Evolutionary conservation across 2,329 filamentous ascomycete genomes (phyloP), one percentile per base, ranked within the genome.

Genomic region (Colletotrichum sp.): DNA sequence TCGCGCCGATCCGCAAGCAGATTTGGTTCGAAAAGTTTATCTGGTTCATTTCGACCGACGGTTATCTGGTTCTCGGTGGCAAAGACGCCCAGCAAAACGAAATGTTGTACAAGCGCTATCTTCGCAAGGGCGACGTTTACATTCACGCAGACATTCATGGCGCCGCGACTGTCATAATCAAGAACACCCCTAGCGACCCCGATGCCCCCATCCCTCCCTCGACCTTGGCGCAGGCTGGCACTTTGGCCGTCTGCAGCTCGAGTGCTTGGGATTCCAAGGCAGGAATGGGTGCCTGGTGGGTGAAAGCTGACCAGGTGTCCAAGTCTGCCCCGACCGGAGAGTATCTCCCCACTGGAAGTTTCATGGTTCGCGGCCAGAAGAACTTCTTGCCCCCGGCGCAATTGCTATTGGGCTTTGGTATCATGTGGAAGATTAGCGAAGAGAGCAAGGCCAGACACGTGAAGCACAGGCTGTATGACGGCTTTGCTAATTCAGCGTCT

Each of bases 11-110:
- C 10, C 92, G 97, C 72, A 94, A 93, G 81, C 94, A 93, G 78
- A 91, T 96, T 80, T 99, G 97, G 97, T 99, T 98, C 79, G 97
- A 99, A 81, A 99, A 99, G 84, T 99, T 98, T 81, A 88, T 93
- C 32, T 99, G 95, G 90, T 99, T 99, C 85, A 91, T 99, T 79
- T 98, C 96, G 1, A 98, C 96, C 0, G 97, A 99, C 81, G 96
- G 96, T 6, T 98, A 99, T 83, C 90, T 99, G 7, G 95, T 99
- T 1, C 90, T 99, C 18, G 96, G 93, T 60, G 96, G 96, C 18
- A 95, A 95, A 77, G 97, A 99, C 86, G 91, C 93, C 3, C 94
- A 95, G 80, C 97, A 99, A 83, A 96, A 94, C 80, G 97, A 99
- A 83, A 93, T 96, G 55, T 88, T 99, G n/a, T 99, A 99, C 86